phyloP scores from a whole-genome alignment of 2,329 filamentous ascomycete species.

The Cladosporium austrohemisphaericum region DNA sequence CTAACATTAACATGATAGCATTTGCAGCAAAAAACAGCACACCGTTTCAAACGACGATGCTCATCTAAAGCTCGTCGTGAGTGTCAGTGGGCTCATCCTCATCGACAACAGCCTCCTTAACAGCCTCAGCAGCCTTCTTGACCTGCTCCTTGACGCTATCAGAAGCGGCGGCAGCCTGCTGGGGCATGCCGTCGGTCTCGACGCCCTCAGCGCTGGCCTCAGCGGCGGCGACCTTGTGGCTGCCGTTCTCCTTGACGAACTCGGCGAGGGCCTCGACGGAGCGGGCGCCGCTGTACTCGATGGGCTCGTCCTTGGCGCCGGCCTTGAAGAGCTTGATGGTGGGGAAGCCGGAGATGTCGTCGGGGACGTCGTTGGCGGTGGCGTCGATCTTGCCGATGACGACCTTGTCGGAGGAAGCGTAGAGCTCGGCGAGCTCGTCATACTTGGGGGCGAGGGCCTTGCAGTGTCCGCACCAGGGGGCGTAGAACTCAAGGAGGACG shows the following conservation, averaged over 20 bases:
- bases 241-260: conserved; percentile 94
- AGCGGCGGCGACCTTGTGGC: conserved; percentile 70
- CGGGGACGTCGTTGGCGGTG: conserved; percentile 91
- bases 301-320: conserved; percentile 75
- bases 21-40: too few species aligned
- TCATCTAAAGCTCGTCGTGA: conserved; percentile 73
- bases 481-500: conserved; percentile 97
- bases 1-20: too few species aligned
- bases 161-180: conserved; percentile 44
- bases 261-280: conserved; percentile 86
- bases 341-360: conserved; percentile 95
- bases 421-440: conserved; percentile 59
- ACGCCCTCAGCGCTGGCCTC: conserved; percentile 45
- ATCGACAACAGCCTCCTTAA: conserved; percentile 31
- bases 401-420: conserved; percentile 54
- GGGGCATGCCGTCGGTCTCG: conserved; percentile 45
- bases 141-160: conserved; percentile 33
- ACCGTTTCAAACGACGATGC: neutral
- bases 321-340: conserved; percentile 98
- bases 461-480: conserved; percentile 75
- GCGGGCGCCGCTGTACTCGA: conserved; percentile 84
- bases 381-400: conserved; percentile 88
- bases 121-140: conserved; percentile 33
- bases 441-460: conserved; percentile 66
- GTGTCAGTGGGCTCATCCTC: conserved; percentile 36